These are phyloP conservation scores for Yarrowia galli DNA, from an alignment of 1,139 yeast species.

Conservation along the genomic window DNA sequence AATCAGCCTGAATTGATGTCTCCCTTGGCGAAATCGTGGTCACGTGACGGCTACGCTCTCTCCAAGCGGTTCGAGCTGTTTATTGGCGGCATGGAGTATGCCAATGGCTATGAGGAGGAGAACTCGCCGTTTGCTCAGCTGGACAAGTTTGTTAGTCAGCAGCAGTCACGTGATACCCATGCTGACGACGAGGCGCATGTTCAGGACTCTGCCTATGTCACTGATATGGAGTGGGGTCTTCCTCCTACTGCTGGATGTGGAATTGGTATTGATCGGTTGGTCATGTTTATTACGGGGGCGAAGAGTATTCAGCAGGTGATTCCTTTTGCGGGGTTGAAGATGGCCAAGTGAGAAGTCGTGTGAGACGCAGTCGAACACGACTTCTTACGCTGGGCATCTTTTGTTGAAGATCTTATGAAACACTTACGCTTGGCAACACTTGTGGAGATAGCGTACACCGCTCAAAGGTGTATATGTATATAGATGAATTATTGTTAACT, in stretches of 20 bases:
- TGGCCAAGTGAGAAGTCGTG: not conserved
- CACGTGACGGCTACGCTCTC: conserved; percentile 45
- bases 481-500: too few relatives aligned
- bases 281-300: conserved; percentile 74
- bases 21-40: conserved; percentile 81
- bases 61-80: conserved; percentile 85
- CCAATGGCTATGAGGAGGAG: conserved; percentile 96
- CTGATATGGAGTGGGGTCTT: conserved; percentile 86
- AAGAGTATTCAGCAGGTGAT: conserved; percentile 80
- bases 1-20: conserved; percentile 88
- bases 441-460: too few relatives aligned
- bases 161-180: conserved; percentile 42
- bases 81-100: conserved; percentile 79
- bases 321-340: conserved; percentile 35
- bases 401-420: too few relatives aligned
- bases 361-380: not conserved
- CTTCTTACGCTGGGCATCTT: not conserved
- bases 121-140: conserved; percentile 81
- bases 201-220: conserved; percentile 76
- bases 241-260: conserved; percentile 99
- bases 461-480: too few relatives aligned
- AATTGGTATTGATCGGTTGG: conserved; percentile 85
- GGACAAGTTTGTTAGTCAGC: conserved; percentile 49
- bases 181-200: conserved; percentile 67
- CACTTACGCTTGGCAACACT: too few relatives aligned